Base-by-base conservation (phyloP, 768 basidiomycete genomes). In the Mycena galopus region DNA sequence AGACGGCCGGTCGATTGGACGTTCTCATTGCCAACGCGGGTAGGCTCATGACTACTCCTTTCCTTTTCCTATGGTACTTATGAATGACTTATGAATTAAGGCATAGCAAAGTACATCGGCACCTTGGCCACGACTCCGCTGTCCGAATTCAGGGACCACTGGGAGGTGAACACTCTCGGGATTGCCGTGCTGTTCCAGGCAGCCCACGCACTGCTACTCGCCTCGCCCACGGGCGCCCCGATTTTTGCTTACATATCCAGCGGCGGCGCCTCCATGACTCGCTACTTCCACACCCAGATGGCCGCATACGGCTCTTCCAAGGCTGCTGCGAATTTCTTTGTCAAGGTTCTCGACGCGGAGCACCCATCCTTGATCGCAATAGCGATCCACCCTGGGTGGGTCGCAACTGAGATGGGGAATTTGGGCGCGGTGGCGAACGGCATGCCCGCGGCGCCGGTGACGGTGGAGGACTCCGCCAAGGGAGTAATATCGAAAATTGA, bases 331-430 rank as follows among this genome's bases (percentile, higher is more conserved):
- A 58, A 58, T 16, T 58, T 23, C 33, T 16, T 58, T n/a, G 57
- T 58, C 7, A 58, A 58, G 57, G 55, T n/a, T 29, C 55, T 57
- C 55, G 55, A 57, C 55, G 30, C 16, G 30, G 55, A 57, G 30
- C 35, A 62, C 27, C 60, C 60, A 6, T 27, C 44, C 8, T 39
- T 42, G 11, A 21, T 62, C 42, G 25, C 57, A 5, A 6, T 62
- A 39, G 60, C 60, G 39, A 62, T 62, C 27, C 25, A 27, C 11
- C 60, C 60, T 17, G 60, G 60, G 17, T 62, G 60, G 60, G 60
- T 62, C 29, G 39, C 60, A 7, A 62, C 60, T 9, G 60, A 62
- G 8, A 42, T 44, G 60, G 60, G 60, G 25, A 62, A 62, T 14
- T 2, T 4, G 42, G 42, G 60, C 25, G 60, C 60, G 14, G 35